A percentile compares a stretch with the other conserved stretches of the same genome.
These are phyloP conservation scores for Orbilia brochopaga DNA, from an alignment of 2,329 filamentous ascomycete genomes.

Conservation along the genomic window DNA sequence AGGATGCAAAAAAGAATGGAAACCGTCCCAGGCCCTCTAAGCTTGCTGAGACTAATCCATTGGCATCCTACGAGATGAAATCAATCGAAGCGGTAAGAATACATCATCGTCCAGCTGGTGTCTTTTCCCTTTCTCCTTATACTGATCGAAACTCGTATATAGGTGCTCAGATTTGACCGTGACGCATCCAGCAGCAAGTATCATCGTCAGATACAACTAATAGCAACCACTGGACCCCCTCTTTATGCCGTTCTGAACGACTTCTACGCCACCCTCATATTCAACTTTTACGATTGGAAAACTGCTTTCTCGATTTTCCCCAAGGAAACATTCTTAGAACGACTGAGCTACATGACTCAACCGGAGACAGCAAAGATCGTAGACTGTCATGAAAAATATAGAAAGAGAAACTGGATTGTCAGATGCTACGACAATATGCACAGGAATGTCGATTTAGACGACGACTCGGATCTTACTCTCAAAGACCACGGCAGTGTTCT, in stretches of 20 bases:
- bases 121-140: neutral
- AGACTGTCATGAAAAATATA: constrained; percentile 9
- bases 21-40: neutral
- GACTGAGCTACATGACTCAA: constrained; percentile 1
- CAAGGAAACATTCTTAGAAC: constrained; percentile 10
- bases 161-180: constrained; percentile 8
- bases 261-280: constrained; percentile 20
- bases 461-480: neutral
- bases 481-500: constrained; percentile 1
- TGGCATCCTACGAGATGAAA: constrained; percentile 13
- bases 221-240: constrained; percentile 12
- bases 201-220: constrained; percentile 17
- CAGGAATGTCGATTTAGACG: neutral
- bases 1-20: neutral
- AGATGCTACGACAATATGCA: too few relatives aligned
- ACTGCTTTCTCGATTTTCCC: constrained; percentile 24
- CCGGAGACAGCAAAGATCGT: neutral
- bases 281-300: constrained; percentile 29
- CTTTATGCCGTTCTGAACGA: constrained; percentile 13
- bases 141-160: neutral
- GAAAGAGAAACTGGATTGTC: constrained; percentile 8
- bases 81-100: constrained; percentile 13
- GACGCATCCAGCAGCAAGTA: neutral
- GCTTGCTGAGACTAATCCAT: neutral
- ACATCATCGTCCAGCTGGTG: neutral